Evolutionary conservation across 2,329 filamentous ascomycete species (phyloP).

Genomic region (Neocatenulostroma microsporum): DNA sequence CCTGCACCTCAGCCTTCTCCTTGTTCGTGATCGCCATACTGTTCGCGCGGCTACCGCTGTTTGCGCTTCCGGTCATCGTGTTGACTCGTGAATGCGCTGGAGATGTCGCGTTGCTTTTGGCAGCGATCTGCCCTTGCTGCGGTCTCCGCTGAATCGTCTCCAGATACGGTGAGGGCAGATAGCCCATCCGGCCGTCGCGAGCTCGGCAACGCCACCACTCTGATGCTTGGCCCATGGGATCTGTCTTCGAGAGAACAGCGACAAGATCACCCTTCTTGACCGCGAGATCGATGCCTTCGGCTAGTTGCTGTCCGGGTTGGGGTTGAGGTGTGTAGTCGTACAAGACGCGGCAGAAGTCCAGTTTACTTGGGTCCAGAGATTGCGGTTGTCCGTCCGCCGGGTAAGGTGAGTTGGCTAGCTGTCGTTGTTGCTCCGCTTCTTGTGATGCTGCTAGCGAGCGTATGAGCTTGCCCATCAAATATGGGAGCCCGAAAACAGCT

Average conservation of each 20-base stretch:
- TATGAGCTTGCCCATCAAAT: slow-evolving; percentile 95
- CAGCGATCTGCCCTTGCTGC: slow-evolving; percentile 39
- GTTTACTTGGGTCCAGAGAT: slow-evolving; percentile 73
- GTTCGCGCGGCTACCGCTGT: slow-evolving; percentile 33
- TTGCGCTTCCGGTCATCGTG: slow-evolving; percentile 45
- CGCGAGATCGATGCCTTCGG: slow-evolving; percentile 71
- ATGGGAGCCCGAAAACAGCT: slow-evolving; percentile 90
- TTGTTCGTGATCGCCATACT: slow-evolving; percentile 41
- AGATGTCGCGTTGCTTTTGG: slow-evolving; percentile 36
- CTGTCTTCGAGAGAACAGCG: slow-evolving; percentile 83
- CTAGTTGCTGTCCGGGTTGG: slow-evolving; percentile 36
- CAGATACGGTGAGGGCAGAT: slow-evolving; percentile 83
- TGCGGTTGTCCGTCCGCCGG: slow-evolving; percentile 38
- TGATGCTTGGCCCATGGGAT: slow-evolving; percentile 82
- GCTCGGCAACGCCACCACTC: slow-evolving; percentile 98
- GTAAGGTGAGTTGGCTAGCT: slow-evolving; percentile 45
- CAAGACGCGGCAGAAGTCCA: slow-evolving; percentile 91
- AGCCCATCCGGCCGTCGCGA: slow-evolving; percentile 81
- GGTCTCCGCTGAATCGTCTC: slow-evolving; percentile 60
- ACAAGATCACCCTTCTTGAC: slow-evolving; percentile 95
- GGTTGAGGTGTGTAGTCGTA: slow-evolving; percentile 88
- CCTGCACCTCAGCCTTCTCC: slow-evolving; percentile 26
- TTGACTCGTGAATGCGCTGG: slow-evolving; percentile 43
- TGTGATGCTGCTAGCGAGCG: slow-evolving; percentile 72
- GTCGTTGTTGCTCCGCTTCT: slow-evolving; percentile 68